Conservation (phyloP, 2,329 filamentous ascomycete genomes). For the Calonectria leucothoes region DNA sequence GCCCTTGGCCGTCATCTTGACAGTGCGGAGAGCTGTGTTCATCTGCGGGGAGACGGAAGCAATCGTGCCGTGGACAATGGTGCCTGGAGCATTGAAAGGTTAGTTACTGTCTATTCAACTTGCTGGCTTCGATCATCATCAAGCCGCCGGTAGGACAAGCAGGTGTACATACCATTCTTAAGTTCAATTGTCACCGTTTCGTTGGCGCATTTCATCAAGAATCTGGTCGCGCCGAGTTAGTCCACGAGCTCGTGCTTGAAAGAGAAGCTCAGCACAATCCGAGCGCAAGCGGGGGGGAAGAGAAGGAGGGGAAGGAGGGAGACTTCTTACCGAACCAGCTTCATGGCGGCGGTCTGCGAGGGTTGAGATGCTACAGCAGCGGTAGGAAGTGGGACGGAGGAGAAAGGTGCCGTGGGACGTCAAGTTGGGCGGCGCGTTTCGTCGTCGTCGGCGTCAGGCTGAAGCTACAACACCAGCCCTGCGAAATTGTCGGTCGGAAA, state of each 20-base stretch:
- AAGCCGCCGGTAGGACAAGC: not conserved
- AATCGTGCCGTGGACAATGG: slow-evolving; percentile 96
- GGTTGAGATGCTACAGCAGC: slow-evolving; percentile 11
- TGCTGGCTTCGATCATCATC: not conserved
- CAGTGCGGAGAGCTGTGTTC: slow-evolving; percentile 95
- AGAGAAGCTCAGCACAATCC: slow-evolving; percentile 35
- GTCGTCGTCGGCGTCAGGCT: slow-evolving; percentile 40
- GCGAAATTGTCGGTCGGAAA: slow-evolving; percentile 47
- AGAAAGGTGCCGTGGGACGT: slow-evolving; percentile 20
- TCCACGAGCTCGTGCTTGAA: slow-evolving; percentile 31
- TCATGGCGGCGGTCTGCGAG: slow-evolving; percentile 73
- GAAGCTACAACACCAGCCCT: slow-evolving; percentile 37
- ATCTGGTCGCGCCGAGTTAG: slow-evolving; percentile 67
- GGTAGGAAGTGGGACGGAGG: slow-evolving; percentile 13
- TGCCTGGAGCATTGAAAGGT: slow-evolving; percentile 67
- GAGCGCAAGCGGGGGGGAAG: slow-evolving; percentile 21
- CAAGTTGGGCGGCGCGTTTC: slow-evolving; percentile 32
- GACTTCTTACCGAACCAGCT: slow-evolving; percentile 88
- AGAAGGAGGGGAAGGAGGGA: not conserved
- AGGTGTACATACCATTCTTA: slow-evolving; percentile 82
- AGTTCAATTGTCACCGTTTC: slow-evolving; percentile 98
- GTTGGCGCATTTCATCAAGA: slow-evolving; percentile 99
- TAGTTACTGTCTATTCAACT: slow-evolving; percentile 27
- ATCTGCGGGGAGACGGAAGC: slow-evolving; percentile 97
- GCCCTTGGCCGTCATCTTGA: slow-evolving; percentile 94